Evolutionary conservation across 202 grass and related monocot species (phyloP), one percentile per base, ranked within the genome.

Genomic region (Alloteropsis angusta): DNA sequence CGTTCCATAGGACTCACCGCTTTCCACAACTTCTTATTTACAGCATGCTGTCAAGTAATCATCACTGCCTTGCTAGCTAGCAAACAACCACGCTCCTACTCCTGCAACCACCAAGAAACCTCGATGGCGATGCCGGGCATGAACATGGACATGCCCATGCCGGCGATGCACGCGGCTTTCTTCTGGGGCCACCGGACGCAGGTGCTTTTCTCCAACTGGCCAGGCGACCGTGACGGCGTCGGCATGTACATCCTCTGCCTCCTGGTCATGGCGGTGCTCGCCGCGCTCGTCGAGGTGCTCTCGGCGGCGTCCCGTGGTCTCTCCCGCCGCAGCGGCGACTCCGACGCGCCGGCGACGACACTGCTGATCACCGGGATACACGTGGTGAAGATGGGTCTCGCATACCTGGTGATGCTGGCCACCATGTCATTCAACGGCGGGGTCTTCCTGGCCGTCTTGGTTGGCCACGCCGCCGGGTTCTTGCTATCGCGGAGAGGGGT

Each of bases 341-440:
- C 55, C 55, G 0, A 14, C 56, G 42, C 5, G 11, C 35, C 10
- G 69, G 63, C 7, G 37, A 5, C 7, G 37, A 5, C 44, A 15
- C 36, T 78, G 73, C 19, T 80, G 50, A 9, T 83, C 43, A 80
- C 83, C 15, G 80, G 63, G 17, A 53, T 90, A 35, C 88, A 97
- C 44, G 77, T 57, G 12, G 57, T 62, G 2, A 83, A 62, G 80
- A 67, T 94, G 54, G 88, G 62, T 13, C 76, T 94, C 7, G 42
- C 72, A 4, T 88, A 94, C 86, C n/a, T 94, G 54, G 86, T 84
- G 61, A 94, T 94, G 92, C 83, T 94, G 18, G 86, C 86, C 13
- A n/a, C 72, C 32, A 94, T 94, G 92, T 91, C 92, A 1, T 89
- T 94, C 69, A 94, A 94, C 53, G 83, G 42, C 23, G 88, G 92